Percentiles rank a stretch among this genome's conserved stretches.
Conservation (phyloP, 192 early-diverging fungal species). For the Diversispora epigaea region DNA sequence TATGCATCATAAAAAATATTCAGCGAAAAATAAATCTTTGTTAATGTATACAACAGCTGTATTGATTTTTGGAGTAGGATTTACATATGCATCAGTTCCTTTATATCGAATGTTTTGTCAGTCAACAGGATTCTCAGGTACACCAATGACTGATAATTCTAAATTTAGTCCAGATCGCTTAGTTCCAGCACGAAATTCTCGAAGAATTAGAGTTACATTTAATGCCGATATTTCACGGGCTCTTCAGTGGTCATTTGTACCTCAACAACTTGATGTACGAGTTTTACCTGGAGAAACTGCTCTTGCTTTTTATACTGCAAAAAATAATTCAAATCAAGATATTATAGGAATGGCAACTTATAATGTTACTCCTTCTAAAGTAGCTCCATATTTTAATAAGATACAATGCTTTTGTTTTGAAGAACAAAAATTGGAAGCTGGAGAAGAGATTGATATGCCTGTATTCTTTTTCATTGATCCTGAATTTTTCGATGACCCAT, state of each 20-base stretch:
- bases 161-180: conserved; percentile 67
- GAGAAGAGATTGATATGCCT: conserved; percentile 93
- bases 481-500: conserved; percentile 89
- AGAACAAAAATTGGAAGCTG: conserved; percentile 86
- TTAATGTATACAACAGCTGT: conserved; percentile 77
- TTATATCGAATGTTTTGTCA: conserved; percentile 94
- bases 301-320: conserved; percentile 93
- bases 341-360: conserved; percentile 97
- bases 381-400: conserved; percentile 98
- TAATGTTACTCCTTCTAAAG: conserved; percentile 89
- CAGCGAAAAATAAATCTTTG: conserved; percentile 34
- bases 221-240: conserved; percentile 71
- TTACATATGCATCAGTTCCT: conserved; percentile 92
- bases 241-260: conserved; percentile 88
- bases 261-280: conserved; percentile 79
- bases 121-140: conserved; percentile 89
- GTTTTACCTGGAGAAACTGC: conserved; percentile 97
- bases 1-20: not conserved
- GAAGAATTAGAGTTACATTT: conserved; percentile 69
- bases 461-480: conserved; percentile 99
- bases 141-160: conserved; percentile 71
- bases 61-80: conserved; percentile 80
- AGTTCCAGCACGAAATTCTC: conserved; percentile 59
- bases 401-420: conserved; percentile 99
- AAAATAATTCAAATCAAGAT: conserved; percentile 80